A percentile compares a stretch with the other conserved stretches of the same genome.
Conservation (phyloP, 345 rosid genomes). For the Mallotus nudiflorus region DNA sequence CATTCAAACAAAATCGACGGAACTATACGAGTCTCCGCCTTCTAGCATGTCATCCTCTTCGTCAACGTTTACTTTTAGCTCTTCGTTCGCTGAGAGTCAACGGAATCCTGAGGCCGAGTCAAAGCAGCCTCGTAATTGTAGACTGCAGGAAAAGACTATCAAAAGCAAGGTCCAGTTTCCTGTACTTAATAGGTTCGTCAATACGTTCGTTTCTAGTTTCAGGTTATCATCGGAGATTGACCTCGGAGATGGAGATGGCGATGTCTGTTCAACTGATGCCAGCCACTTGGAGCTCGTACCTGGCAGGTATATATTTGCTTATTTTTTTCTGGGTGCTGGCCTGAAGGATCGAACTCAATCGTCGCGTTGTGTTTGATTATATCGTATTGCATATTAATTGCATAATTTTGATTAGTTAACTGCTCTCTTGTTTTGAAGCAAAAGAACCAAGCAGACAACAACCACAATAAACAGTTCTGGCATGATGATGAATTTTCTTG, state of each 20-base stretch:
- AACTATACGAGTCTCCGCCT: neutral
- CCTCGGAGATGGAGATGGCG: neutral
- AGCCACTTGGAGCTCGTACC: constrained; percentile 7
- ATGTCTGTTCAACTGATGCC: too few species aligned
- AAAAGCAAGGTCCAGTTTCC: constrained; percentile 19
- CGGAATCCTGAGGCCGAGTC: neutral
- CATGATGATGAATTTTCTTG: constrained; percentile 28
- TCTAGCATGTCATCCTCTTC: neutral
- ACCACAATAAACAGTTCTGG: constrained; percentile 11
- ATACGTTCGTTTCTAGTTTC: constrained; percentile 13
- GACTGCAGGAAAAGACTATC: neutral
- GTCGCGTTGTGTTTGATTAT: too few species aligned
- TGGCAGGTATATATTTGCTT: constrained; percentile 35
- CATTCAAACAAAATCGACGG: too few species aligned
- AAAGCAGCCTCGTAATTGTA: neutral
- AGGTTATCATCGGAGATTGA: constrained; percentile 11
- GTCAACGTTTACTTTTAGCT: neutral
- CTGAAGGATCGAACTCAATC: too few species aligned
- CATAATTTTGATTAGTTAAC: too few species aligned
- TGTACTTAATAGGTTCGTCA: too few species aligned
- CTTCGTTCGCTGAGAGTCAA: constrained; percentile 9
- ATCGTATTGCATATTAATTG: too few species aligned
- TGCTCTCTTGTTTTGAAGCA: too few species aligned
- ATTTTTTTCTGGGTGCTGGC: too few species aligned
- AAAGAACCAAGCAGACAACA: too few species aligned